phyloP scores from a whole-genome alignment of 1,284 basidiomycete species.

The Melampsora larici-populina region DNA sequence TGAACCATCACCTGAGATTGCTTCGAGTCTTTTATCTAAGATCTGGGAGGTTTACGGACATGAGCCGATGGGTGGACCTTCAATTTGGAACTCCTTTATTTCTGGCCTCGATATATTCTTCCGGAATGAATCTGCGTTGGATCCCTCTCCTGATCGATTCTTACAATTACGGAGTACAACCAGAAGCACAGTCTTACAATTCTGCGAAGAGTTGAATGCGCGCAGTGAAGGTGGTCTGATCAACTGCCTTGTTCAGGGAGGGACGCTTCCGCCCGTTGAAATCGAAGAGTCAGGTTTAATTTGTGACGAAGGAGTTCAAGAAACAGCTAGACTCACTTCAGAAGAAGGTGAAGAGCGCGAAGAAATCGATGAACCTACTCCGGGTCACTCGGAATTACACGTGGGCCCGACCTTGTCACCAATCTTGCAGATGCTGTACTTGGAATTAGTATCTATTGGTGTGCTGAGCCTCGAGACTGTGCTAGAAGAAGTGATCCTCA shows the following conservation, averaged over 20 bases:
- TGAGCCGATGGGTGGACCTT: constrained; percentile 28
- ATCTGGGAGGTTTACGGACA: constrained; percentile 37
- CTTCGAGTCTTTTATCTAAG: constrained; percentile 17
- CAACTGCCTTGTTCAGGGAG: constrained; percentile 13
- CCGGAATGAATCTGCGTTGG: constrained; percentile 16
- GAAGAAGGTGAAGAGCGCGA: constrained; percentile 41
- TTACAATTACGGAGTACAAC: constrained; percentile 1
- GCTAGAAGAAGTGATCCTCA: constrained; percentile 26
- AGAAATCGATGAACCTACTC: constrained; percentile 11
- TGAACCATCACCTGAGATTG: constrained; percentile 19
- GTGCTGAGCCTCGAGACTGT: constrained; percentile 29
- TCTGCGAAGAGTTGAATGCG: constrained; percentile 39
- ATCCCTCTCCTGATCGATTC: neutral
- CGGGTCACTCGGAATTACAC: constrained; percentile 3
- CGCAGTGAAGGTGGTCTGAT: constrained; percentile 31
- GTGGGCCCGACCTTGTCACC: constrained; percentile 24
- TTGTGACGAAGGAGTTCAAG: neutral
- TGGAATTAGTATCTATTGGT: constrained; percentile 38
- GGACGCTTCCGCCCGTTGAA: constrained; percentile 17
- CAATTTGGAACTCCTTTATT: constrained; percentile 34
- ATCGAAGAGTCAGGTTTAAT: neutral
- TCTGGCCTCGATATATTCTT: constrained; percentile 17
- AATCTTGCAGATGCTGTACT: constrained; percentile 14
- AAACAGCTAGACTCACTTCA: neutral
- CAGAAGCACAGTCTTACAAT: constrained; percentile 24